A percentile compares a stretch with the other conserved stretches of the same genome.
phyloP scores from a whole-genome alignment of 2,329 filamentous ascomycete genomes.

The Xylaria sp. region DNA sequence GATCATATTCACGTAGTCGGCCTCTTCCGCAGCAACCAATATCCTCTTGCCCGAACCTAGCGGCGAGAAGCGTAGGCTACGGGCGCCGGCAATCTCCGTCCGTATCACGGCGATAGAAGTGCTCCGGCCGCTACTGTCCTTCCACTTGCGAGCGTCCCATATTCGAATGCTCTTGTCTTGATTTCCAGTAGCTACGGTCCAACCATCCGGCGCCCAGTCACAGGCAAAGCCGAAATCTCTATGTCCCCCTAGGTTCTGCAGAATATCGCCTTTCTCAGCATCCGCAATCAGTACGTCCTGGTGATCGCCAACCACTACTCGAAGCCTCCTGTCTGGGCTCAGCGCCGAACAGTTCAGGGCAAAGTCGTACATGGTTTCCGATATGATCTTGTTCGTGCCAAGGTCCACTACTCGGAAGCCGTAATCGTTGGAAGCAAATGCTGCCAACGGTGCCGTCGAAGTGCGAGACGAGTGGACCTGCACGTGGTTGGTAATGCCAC shows the following conservation, averaged over 20 bases:
- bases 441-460: slow-evolving; percentile 55
- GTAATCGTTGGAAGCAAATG: slow-evolving; percentile 66
- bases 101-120: slow-evolving; percentile 57
- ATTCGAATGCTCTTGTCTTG: slow-evolving; percentile 75
- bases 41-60: slow-evolving; percentile 67
- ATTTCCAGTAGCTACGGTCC: slow-evolving; percentile 74
- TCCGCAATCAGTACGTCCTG: slow-evolving; percentile 68
- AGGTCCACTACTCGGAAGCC: slow-evolving; percentile 63
- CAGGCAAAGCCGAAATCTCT: slow-evolving; percentile 75
- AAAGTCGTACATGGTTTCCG: slow-evolving; percentile 56
- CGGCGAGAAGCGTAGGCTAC: slow-evolving; percentile 73
- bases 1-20: slow-evolving; percentile 72
- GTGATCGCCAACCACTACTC: slow-evolving; percentile 73
- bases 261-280: slow-evolving; percentile 64
- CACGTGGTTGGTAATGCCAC: slow-evolving; percentile 68
- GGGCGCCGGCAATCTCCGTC: slow-evolving; percentile 69
- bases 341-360: slow-evolving; percentile 74
- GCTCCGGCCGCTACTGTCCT: slow-evolving; percentile 51
- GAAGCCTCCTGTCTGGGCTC: slow-evolving; percentile 71
- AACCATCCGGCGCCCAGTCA: slow-evolving; percentile 78
- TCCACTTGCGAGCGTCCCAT: slow-evolving; percentile 76
- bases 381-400: slow-evolving; percentile 59
- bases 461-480: slow-evolving; percentile 58
- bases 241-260: slow-evolving; percentile 64
- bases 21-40: slow-evolving; percentile 74